Evolutionary conservation across 192 early-diverging fungal species (phyloP).

Genomic region (Spinellus fusiger): DNA sequence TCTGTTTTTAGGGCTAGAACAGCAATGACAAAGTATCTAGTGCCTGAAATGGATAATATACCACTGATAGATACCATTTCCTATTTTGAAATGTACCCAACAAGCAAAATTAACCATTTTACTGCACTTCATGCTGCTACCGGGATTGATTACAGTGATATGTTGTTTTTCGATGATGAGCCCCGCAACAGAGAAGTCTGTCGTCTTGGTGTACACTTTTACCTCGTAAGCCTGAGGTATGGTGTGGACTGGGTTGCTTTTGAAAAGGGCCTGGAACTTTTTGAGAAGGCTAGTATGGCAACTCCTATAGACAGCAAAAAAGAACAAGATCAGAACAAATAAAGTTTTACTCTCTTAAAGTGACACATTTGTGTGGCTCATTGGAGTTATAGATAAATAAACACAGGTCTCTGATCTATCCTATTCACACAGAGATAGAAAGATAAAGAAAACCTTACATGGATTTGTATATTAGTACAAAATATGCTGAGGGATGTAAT

Average conservation of each 20-base stretch:
- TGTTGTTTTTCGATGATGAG: conserved; percentile 51
- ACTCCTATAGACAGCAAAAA: neutral
- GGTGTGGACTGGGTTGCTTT: conserved; percentile 23
- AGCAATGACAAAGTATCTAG: conserved; percentile 10
- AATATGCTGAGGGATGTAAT: too few relatives aligned
- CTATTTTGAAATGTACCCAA: conserved; percentile 32
- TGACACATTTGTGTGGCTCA: too few relatives aligned
- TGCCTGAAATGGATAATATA: conserved; percentile 12
- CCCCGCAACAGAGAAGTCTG: conserved; percentile 28
- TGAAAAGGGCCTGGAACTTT: neutral
- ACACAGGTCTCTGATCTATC: too few relatives aligned
- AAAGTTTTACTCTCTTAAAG: neutral
- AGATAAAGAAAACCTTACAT: too few relatives aligned
- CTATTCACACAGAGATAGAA: too few relatives aligned
- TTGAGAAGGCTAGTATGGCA: too few relatives aligned
- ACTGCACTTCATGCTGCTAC: conserved; percentile 12
- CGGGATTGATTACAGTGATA: conserved; percentile 33
- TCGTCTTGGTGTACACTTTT: conserved; percentile 35
- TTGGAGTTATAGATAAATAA: too few relatives aligned
- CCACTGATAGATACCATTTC: conserved; percentile 22
- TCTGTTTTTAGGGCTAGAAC: conserved; percentile 7
- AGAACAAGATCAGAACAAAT: neutral
- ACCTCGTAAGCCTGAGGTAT: conserved; percentile 14
- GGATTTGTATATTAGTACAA: too few relatives aligned
- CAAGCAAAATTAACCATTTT: conserved; percentile 36